A percentile compares a stretch with the other conserved stretches of the same genome.
Conservation (phyloP, 306 rosid genomes). For the Aeschynomene evenia region DNA sequence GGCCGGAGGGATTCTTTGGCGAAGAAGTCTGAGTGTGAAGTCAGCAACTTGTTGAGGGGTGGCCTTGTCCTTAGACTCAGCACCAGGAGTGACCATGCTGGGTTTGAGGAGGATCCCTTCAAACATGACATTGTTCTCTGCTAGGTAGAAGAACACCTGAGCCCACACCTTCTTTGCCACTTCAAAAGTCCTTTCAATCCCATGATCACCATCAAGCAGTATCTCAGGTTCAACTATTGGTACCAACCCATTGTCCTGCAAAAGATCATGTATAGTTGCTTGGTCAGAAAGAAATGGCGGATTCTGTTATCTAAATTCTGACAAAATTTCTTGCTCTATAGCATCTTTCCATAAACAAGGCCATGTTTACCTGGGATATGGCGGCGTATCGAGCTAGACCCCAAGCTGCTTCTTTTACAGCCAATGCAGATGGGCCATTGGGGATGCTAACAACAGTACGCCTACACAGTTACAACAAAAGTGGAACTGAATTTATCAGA, state of each 20-base stretch:
- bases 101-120: constrained; percentile 73
- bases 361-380: constrained; percentile 47
- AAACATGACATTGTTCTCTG: constrained; percentile 55
- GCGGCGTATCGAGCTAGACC: constrained; percentile 68
- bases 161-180: constrained; percentile 62
- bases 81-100: constrained; percentile 66
- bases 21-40: constrained; percentile 59
- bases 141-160: constrained; percentile 61
- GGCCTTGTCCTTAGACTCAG: constrained; percentile 60
- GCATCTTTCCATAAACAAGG: not conserved
- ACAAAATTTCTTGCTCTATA: too few relatives aligned
- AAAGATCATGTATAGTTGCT: not conserved
- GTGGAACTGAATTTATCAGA: not conserved
- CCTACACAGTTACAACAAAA: constrained; percentile 35
- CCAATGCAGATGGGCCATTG: constrained; percentile 62
- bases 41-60: constrained; percentile 55
- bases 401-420: constrained; percentile 74
- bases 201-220: constrained; percentile 64
- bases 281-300: too few relatives aligned
- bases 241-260: constrained; percentile 63
- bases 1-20: constrained; percentile 55
- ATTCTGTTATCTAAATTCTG: too few relatives aligned
- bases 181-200: constrained; percentile 57
- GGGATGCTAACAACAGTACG: constrained; percentile 85
- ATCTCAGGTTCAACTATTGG: constrained; percentile 73